A percentile compares a stretch with the other conserved stretches of the same genome.
These are phyloP conservation scores for Lumnitzera racemosa DNA, from an alignment of 345 rosid species.

Conservation along the genomic window DNA sequence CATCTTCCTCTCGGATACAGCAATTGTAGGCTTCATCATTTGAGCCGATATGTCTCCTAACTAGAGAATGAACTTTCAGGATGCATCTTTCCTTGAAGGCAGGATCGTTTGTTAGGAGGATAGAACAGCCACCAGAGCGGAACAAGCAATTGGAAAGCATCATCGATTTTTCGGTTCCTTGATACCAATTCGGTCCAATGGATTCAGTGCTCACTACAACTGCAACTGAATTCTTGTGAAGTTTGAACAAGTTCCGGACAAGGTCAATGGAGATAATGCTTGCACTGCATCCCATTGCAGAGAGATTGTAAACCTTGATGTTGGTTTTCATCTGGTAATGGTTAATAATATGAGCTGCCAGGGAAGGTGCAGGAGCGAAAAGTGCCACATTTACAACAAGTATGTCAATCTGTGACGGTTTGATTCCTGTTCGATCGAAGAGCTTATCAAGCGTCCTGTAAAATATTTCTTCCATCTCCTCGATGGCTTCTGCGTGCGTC, in stretches of 20 bases:
- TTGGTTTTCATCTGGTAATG: constrained; percentile 18
- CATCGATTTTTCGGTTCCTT: constrained; percentile 25
- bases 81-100: constrained; percentile 8
- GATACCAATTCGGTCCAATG: constrained; percentile 19
- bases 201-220: constrained; percentile 23
- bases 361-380: constrained; percentile 19
- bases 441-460: constrained; percentile 16
- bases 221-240: constrained; percentile 7
- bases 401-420: constrained; percentile 19
- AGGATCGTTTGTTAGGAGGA: constrained; percentile 18
- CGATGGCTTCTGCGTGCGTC: constrained; percentile 1
- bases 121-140: constrained; percentile 19
- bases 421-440: constrained; percentile 12
- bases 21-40: constrained; percentile 13
- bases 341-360: constrained; percentile 14
- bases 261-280: constrained; percentile 15
- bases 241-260: constrained; percentile 7
- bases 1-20: constrained; percentile 21
- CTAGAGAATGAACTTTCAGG: constrained; percentile 9
- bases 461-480: constrained; percentile 18
- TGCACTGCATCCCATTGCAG: constrained; percentile 29
- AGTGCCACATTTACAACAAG: constrained; percentile 18
- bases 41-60: constrained; percentile 21
- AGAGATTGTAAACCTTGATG: constrained; percentile 19
- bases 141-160: constrained; percentile 25